Evolutionary conservation across 2,329 filamentous ascomycete species (phyloP), one percentile per base, ranked within the genome.

Genomic region (Sclerotinia sclerotiorum): DNA sequence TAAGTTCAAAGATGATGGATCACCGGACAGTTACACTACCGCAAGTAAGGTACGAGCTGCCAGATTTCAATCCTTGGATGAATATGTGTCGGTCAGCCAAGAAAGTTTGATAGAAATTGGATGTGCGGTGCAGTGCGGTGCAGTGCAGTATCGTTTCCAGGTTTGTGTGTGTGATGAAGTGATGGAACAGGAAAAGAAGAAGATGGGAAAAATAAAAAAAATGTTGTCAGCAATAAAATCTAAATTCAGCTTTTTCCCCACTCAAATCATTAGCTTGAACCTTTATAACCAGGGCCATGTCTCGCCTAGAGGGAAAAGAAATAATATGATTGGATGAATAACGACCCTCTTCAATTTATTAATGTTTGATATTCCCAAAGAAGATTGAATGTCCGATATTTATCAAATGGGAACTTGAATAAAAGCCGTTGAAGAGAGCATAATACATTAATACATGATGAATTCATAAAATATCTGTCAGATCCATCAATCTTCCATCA

Each of bases 21-120:
- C n/a, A n/a, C 24, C 51, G 32, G 4, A 35, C 7, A 29, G 63
- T 51, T 44, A 51, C 54, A 58, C 52, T 65, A 65, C 52, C 49
- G 42, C 29, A 66, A 60, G 64, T 66, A 51, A 66, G 64, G 63
- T 39, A 65, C 63, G 63, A 65, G 39, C 32, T 27, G 44, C 60
- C 48, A 39, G 29, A 52, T 52, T 39, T 35, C 27, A 51, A 24
- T 63, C 17, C 29, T 35, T n/a, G 60, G 46, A n/a, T 51, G 39
- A 7, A 27, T 24, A 44, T 60, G 29, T 39, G 56, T 48, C 44
- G 27, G 48, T 35, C n/a, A 39, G 32, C 29, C 19, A 63, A 42
- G 46, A 35, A 11, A 32, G 39, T n/a, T 62, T 46, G 58, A 10
- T 35, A 42, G n/a, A 15, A 17, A 57, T n/a, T 24, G 11, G 39